Percentiles rank a stretch among this genome's conserved stretches.
phyloP scores from a whole-genome alignment of 192 early-diverging fungal genomes.

The Geranomyces variabilis region DNA sequence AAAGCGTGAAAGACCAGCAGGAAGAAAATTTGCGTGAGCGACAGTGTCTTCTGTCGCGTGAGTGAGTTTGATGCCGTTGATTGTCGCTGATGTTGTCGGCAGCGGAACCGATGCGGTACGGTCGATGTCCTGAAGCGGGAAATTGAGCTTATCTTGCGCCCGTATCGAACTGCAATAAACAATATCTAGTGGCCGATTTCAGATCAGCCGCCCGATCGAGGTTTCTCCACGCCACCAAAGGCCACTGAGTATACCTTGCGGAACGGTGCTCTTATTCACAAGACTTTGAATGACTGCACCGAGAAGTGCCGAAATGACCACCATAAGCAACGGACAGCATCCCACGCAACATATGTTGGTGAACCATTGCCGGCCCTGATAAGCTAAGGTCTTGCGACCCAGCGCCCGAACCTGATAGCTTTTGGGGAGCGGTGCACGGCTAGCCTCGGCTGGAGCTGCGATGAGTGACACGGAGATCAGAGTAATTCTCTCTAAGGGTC shows the following conservation, averaged over 20 bases:
- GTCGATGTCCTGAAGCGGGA: conserved; percentile 43
- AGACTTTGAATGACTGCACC: conserved; percentile 57
- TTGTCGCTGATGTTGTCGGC: conserved; percentile 30
- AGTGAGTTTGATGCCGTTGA: background rate
- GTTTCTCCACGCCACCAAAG: conserved; percentile 24
- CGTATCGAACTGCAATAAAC: conserved; percentile 51
- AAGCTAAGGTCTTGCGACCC: conserved; percentile 66
- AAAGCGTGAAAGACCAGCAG: background rate
- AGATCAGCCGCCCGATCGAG: conserved; percentile 28
- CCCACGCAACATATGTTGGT: conserved; percentile 72
- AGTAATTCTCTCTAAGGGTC: no score
- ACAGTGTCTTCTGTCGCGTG: conserved; percentile 39
- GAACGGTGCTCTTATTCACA: conserved; percentile 25
- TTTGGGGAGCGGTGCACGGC: background rate
- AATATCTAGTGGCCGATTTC: conserved; percentile 24
- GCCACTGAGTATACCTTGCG: conserved; percentile 19
- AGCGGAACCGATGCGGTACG: conserved; percentile 26
- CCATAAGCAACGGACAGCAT: conserved; percentile 70
- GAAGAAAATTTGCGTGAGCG: conserved; percentile 35
- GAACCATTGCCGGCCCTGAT: conserved; percentile 71
- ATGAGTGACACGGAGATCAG: no score
- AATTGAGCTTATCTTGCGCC: conserved; percentile 47
- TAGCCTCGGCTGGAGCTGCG: no score
- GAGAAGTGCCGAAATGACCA: conserved; percentile 59
- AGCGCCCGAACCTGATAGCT: conserved; percentile 46